phyloP scores from a whole-genome alignment of 192 early-diverging fungal genomes.

The Linderina pennispora region DNA sequence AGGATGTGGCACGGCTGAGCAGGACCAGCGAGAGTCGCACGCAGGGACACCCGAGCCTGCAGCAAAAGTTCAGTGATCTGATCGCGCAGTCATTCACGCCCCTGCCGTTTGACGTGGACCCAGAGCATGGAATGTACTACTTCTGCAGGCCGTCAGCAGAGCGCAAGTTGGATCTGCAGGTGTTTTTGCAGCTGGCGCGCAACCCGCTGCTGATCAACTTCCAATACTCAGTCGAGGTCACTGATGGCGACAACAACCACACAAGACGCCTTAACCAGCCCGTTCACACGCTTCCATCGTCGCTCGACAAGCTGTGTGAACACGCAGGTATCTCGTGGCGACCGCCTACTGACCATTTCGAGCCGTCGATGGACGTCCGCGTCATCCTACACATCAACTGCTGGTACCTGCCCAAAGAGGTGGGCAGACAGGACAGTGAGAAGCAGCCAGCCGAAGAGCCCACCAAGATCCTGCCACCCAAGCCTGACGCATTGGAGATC shows the following conservation, averaged over 20 bases:
- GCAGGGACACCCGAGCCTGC: constrained; percentile 26
- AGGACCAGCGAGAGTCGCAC: constrained; percentile 30
- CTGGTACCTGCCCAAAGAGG: constrained; percentile 24
- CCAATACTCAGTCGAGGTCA: constrained; percentile 40
- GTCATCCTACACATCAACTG: constrained; percentile 46
- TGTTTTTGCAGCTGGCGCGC: constrained; percentile 40
- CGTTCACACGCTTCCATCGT: constrained; percentile 33
- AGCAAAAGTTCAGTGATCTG: constrained; percentile 27
- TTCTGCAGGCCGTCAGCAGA: constrained; percentile 29
- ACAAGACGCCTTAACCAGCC: constrained; percentile 36
- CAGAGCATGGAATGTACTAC: constrained; percentile 39
- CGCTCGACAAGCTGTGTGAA: constrained; percentile 37
- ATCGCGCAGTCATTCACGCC: constrained; percentile 36
- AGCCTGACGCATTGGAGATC: constrained; percentile 29
- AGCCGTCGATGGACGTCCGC: constrained; percentile 32
- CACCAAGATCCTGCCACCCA: constrained; percentile 9
- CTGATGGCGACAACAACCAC: constrained; percentile 17
- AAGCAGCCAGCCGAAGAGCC: neutral
- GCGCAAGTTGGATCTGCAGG: constrained; percentile 24
- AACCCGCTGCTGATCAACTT: constrained; percentile 42
- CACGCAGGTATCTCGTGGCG: constrained; percentile 37
- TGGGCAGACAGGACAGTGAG: neutral
- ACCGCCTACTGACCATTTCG: constrained; percentile 43
- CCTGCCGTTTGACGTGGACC: constrained; percentile 18
- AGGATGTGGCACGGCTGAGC: constrained; percentile 35